Conservation (phyloP, 2,329 filamentous ascomycete species). For the Myriosclerotinia scirpicola region DNA sequence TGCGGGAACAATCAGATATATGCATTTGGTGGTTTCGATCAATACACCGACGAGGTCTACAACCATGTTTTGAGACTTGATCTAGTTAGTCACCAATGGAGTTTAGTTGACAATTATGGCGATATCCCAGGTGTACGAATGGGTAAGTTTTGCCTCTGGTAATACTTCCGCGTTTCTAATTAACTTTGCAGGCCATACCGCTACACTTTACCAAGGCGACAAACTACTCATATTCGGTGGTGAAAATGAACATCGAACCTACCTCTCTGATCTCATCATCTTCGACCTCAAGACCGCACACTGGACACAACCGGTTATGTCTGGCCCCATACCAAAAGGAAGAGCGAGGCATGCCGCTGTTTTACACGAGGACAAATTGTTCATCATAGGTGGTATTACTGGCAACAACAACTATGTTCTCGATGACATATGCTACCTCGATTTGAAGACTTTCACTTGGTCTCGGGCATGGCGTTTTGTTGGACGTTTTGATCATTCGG, state of each 20-base stretch:
- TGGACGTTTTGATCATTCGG: conserved; percentile 89
- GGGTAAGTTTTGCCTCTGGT: conserved; percentile 57
- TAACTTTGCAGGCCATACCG: conserved; percentile 73
- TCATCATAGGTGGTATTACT: conserved; percentile 93
- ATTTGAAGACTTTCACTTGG: conserved; percentile 97
- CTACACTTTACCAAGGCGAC: conserved; percentile 87
- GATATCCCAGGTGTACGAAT: conserved; percentile 96
- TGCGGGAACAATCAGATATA: conserved; percentile 97
- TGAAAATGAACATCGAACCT: conserved; percentile 95
- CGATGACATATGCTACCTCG: conserved; percentile 94
- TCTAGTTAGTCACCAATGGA: conserved; percentile 87
- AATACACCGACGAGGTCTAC: conserved; percentile 98
- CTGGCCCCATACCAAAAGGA: conserved; percentile 82
- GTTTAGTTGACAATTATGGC: conserved; percentile 94
- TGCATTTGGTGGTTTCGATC: conserved; percentile 96
- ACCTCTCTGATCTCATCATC: conserved; percentile 92
- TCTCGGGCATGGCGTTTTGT: conserved; percentile 95
- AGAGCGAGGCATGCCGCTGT: conserved; percentile 88
- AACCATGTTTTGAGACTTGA: conserved; percentile 94
- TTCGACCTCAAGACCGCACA: conserved; percentile 93
- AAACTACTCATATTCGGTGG: conserved; percentile 97
- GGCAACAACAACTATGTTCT: conserved; percentile 89
- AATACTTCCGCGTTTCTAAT: not conserved
- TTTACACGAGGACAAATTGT: conserved; percentile 93
- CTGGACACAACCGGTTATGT: conserved; percentile 90